Percentiles rank a stretch among this genome's conserved stretches.
Conservation (phyloP, 345 rosid genomes). For the Streptanthus diversifolius region DNA sequence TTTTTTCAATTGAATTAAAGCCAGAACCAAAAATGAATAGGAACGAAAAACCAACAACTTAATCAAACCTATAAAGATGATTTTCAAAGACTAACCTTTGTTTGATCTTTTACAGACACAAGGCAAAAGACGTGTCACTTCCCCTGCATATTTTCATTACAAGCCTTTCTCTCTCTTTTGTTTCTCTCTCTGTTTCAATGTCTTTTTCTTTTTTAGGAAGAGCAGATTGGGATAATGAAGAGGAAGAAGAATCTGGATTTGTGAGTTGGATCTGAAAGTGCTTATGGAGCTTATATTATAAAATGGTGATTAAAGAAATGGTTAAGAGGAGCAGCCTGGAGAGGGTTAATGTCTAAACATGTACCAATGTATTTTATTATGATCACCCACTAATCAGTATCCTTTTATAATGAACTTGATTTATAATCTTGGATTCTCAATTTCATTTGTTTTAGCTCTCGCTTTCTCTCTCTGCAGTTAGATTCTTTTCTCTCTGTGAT, state of each 20-base stretch:
- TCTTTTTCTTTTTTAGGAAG: constrained; percentile 15
- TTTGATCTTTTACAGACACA: constrained; percentile 31
- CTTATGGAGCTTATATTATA: constrained; percentile 22
- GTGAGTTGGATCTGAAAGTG: constrained; percentile 57
- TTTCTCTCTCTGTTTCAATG: constrained; percentile 26
- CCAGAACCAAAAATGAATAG: constrained; percentile 9
- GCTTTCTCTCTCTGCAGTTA: constrained; percentile 1
- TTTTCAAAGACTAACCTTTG: constrained; percentile 30
- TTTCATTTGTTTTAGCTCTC: constrained; percentile 3
- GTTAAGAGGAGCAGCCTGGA: constrained; percentile 48
- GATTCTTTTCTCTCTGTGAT: constrained; percentile 19
- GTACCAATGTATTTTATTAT: constrained; percentile 31
- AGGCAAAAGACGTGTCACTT: constrained; percentile 29
- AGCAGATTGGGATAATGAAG: constrained; percentile 43
- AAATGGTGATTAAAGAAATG: constrained; percentile 38
- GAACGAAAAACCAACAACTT: constrained; percentile 4
- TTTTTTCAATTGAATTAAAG: constrained; percentile 1
- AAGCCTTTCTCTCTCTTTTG: constrained; percentile 27
- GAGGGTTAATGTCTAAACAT: constrained; percentile 37
- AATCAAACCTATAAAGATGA: constrained; percentile 28
- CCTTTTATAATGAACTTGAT: neutral
- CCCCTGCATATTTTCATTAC: constrained; percentile 23
- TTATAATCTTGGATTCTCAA: constrained; percentile 26
- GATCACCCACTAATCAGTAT: constrained; percentile 32
- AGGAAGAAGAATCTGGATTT: constrained; percentile 46